Percentiles rank a stretch among this genome's conserved stretches.
Evolutionary conservation across 163 green algal species (phyloP).

Genomic region (Smithsoniella earleae): DNA sequence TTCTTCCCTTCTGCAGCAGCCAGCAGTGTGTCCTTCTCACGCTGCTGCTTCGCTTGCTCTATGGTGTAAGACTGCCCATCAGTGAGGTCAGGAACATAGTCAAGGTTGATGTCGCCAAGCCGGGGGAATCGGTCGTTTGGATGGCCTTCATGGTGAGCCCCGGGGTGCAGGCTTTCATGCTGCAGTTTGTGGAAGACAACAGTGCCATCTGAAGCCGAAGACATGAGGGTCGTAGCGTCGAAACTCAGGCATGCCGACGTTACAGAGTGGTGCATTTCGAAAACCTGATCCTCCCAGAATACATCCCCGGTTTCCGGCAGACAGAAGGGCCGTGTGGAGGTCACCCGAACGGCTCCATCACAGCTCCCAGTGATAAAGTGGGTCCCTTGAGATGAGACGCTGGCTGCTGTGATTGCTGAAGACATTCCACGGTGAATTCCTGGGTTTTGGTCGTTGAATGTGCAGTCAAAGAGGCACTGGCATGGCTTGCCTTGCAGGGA

Average conservation of each 20-base stretch:
- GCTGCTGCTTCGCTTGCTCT: slow-evolving; percentile 63
- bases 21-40: slow-evolving; percentile 42
- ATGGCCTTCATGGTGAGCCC: slow-evolving; percentile 17
- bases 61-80: slow-evolving; percentile 45
- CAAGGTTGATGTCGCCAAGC: neutral
- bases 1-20: slow-evolving; percentile 58
- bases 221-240: slow-evolving; percentile 57
- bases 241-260: slow-evolving; percentile 43
- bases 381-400: neutral
- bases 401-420: neutral
- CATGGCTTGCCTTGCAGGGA: neutral
- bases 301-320: neutral
- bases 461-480: neutral
- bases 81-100: neutral
- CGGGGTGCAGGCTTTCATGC: slow-evolving; percentile 12
- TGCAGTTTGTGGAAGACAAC: slow-evolving; percentile 37
- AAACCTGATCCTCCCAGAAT: slow-evolving; percentile 33
- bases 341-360: neutral
- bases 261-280: slow-evolving; percentile 36
- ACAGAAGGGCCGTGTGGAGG: neutral
- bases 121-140: slow-evolving; percentile 32
- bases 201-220: slow-evolving; percentile 44
- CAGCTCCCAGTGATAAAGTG: slow-evolving; percentile 22
- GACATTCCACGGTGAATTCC: neutral
- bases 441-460: neutral